These are phyloP conservation scores for Ilyonectria mors-panacis DNA, from an alignment of 2,329 filamentous ascomycete species.

Conservation along the genomic window DNA sequence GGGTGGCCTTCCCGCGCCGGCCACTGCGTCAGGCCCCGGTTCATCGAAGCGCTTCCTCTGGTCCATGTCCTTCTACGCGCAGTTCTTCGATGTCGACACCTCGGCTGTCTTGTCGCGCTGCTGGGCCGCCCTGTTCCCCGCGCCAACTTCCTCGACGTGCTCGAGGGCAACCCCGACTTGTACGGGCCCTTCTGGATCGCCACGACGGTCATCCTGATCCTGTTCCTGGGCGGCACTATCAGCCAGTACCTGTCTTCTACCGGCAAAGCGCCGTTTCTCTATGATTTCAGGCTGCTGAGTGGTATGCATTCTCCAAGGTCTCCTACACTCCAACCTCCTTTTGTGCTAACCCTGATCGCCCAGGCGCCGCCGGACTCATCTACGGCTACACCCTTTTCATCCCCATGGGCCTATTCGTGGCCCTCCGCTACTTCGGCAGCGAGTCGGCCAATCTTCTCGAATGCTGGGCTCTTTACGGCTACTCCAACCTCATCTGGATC, in stretches of 20 bases:
- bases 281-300: conserved; percentile 91
- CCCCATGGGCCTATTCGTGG: conserved; percentile 87
- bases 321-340: conserved; percentile 3
- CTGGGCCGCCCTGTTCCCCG: conserved; percentile 88
- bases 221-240: conserved; percentile 96
- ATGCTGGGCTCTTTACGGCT: conserved; percentile 96
- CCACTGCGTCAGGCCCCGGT: conserved; percentile 62
- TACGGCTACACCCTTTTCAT: conserved; percentile 96
- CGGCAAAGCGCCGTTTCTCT: conserved; percentile 82
- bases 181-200: conserved; percentile 99
- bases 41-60: conserved; percentile 91
- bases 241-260: conserved; percentile 86
- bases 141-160: conserved; percentile 94
- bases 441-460: conserved; percentile 94
- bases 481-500: conserved; percentile 97
- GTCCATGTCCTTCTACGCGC: conserved; percentile 93
- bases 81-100: conserved; percentile 99
- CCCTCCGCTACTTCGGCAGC: conserved; percentile 94
- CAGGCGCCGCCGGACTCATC: conserved; percentile 88
- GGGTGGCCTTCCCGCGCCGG: conserved; percentile 70
- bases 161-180: conserved; percentile 96
- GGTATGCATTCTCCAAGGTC: conserved; percentile 64
- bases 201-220: conserved; percentile 94
- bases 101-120: conserved; percentile 89
- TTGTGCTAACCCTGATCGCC: conserved; percentile 26